Conservation (phyloP, 805 yeast species). For the Ogataea dorogensis region DNA sequence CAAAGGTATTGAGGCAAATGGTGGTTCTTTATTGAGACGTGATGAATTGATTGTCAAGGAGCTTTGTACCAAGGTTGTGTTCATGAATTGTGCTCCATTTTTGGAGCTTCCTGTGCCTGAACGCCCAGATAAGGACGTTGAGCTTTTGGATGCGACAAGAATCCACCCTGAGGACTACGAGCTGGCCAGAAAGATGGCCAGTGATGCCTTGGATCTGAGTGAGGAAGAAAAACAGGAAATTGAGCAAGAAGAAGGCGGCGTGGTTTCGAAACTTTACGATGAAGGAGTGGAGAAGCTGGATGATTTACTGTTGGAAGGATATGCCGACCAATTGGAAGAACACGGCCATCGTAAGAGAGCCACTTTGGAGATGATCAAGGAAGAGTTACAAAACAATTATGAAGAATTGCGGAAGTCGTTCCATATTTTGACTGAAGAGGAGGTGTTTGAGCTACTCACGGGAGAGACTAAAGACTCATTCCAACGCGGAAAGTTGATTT, state of each 20-base stretch:
- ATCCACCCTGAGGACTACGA: slow-evolving; percentile 98
- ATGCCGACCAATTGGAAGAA: slow-evolving; percentile 84
- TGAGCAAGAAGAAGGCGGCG: slow-evolving; percentile 78
- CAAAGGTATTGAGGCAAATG: slow-evolving; percentile 70
- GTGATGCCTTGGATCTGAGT: slow-evolving; percentile 93
- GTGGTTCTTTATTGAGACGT: slow-evolving; percentile 63
- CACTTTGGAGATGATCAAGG: slow-evolving; percentile 78
- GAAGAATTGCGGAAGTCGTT: slow-evolving; percentile 80
- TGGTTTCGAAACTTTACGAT: slow-evolving; percentile 67
- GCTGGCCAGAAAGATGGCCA: slow-evolving; percentile 94
- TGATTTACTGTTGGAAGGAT: slow-evolving; percentile 84
- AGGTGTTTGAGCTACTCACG: slow-evolving; percentile 84
- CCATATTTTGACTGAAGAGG: slow-evolving; percentile 61
- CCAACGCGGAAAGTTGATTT: slow-evolving; percentile 66
- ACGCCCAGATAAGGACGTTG: slow-evolving; percentile 60
- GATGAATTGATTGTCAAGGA: slow-evolving; percentile 82
- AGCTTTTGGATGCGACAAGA: slow-evolving; percentile 88
- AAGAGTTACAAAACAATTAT: slow-evolving; percentile 82
- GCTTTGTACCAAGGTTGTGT: slow-evolving; percentile 74
- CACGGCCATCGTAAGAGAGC: slow-evolving; percentile 73
- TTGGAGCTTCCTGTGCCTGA: slow-evolving; percentile 68
- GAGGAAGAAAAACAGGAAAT: slow-evolving; percentile 79
- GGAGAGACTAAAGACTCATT: slow-evolving; percentile 78
- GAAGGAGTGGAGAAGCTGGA: slow-evolving; percentile 76
- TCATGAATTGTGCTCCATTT: slow-evolving; percentile 91